Percentiles rank a stretch among this genome's conserved stretches.
These are phyloP conservation scores for Setomelanomma holmii DNA, from an alignment of 2,329 filamentous ascomycete species.

Conservation along the genomic window DNA sequence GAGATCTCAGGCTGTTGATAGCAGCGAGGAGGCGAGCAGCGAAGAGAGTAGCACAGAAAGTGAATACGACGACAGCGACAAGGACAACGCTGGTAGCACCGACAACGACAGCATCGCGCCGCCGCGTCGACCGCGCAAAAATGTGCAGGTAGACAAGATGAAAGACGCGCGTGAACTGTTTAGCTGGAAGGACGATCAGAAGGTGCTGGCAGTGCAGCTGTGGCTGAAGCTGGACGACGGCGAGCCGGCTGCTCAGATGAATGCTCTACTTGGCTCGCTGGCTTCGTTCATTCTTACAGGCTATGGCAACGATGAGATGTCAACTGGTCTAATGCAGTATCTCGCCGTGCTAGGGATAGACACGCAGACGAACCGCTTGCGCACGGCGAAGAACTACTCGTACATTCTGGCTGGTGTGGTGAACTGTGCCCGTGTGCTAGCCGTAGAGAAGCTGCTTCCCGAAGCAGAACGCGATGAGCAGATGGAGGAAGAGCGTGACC, in stretches of 20 bases:
- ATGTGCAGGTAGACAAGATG: conserved; percentile 2
- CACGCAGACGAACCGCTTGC: not conserved
- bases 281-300: not conserved
- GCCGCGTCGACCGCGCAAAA: not conserved
- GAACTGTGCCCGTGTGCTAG: conserved; percentile 24
- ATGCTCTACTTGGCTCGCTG: not conserved
- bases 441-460: conserved; percentile 21
- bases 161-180: not conserved
- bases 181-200: not conserved
- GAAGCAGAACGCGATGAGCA: conserved; percentile 11
- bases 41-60: conserved; percentile 5
- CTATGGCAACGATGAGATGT: not conserved
- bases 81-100: conserved; percentile 1
- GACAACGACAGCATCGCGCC: conserved; percentile 9
- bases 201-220: not conserved
- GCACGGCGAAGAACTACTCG: conserved; percentile 17
- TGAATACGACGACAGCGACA: conserved; percentile 8
- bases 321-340: not conserved
- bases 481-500: conserved; percentile 15
- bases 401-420: conserved; percentile 25
- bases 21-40: conserved; percentile 1
- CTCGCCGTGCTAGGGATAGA: not conserved
- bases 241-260: not conserved
- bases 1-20: conserved; percentile 4
- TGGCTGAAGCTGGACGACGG: not conserved